Conservation (phyloP, 2,329 filamentous ascomycete species). For the Stemphylium lycopersici region DNA sequence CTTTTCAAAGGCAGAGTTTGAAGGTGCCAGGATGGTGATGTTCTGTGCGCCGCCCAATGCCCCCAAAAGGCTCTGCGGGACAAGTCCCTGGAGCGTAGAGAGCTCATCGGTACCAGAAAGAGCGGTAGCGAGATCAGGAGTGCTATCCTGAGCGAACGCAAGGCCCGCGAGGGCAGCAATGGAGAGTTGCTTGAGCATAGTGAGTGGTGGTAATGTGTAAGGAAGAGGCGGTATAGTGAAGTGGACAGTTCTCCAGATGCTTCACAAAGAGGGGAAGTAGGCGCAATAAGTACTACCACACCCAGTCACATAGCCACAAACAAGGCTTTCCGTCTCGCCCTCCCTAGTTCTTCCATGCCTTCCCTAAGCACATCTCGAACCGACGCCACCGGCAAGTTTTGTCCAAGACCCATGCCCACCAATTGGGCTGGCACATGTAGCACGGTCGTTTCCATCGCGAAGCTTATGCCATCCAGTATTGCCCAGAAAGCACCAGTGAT, state of each 20-base stretch:
- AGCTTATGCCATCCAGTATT: constrained; percentile 17
- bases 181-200: constrained; percentile 50
- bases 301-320: constrained; percentile 10
- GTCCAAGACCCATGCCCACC: constrained; percentile 16
- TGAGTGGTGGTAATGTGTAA: constrained; percentile 10
- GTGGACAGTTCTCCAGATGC: constrained; percentile 1
- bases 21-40: constrained; percentile 65
- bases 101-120: constrained; percentile 31
- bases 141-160: constrained; percentile 38
- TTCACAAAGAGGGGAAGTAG: constrained; percentile 22
- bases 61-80: constrained; percentile 47
- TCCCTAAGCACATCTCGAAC: constrained; percentile 16
- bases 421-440: constrained; percentile 19
- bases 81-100: constrained; percentile 43
- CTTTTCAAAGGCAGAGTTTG: constrained; percentile 56
- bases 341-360: constrained; percentile 17
- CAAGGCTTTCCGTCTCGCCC: not conserved
- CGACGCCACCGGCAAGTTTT: constrained; percentile 13
- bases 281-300: constrained; percentile 24
- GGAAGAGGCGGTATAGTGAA: not conserved
- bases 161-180: constrained; percentile 45
- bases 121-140: constrained; percentile 25
- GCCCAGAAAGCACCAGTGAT: constrained; percentile 20
- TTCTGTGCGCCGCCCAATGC: constrained; percentile 53
- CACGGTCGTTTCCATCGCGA: constrained; percentile 19